Percentiles rank a stretch among this genome's conserved stretches.
These are phyloP conservation scores for Leccinum sublutescens DNA, from an alignment of 768 basidiomycete species.

Conservation along the genomic window DNA sequence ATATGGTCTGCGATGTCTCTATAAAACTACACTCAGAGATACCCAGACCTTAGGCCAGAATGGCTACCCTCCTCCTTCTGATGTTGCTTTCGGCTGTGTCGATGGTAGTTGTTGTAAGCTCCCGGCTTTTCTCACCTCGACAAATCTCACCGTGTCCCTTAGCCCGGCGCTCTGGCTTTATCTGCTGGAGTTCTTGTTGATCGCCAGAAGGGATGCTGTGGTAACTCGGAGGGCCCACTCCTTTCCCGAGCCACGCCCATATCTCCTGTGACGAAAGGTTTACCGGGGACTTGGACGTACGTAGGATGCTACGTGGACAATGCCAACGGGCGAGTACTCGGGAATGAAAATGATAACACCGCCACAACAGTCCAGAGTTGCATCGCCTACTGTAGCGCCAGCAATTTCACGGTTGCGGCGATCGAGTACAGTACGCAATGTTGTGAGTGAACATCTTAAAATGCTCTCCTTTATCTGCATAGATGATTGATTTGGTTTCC, in stretches of 20 bases:
- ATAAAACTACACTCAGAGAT: neutral
- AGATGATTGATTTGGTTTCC: neutral
- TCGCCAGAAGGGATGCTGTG: neutral
- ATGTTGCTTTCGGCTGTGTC: neutral
- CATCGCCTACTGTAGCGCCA: constrained; percentile 51
- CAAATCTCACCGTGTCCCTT: neutral
- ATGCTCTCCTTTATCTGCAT: neutral
- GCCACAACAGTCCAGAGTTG: constrained; percentile 62
- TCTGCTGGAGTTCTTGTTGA: neutral
- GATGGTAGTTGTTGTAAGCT: neutral
- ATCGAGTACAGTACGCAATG: constrained; percentile 59
- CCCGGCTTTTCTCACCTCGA: no score
- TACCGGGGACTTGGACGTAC: constrained; percentile 59
- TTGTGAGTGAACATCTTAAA: constrained; percentile 37
- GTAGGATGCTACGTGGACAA: constrained; percentile 73
- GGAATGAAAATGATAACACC: constrained; percentile 38
- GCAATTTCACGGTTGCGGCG: constrained; percentile 66
- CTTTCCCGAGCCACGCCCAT: neutral
- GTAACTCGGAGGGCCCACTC: neutral
- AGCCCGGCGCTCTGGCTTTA: neutral
- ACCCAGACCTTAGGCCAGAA: neutral
- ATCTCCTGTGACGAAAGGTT: constrained; percentile 46
- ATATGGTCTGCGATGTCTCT: neutral
- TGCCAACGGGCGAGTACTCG: constrained; percentile 60
- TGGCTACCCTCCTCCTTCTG: neutral